Conservation (phyloP, 352 stramenopile species). For the Phytophthora aleatoria region DNA sequence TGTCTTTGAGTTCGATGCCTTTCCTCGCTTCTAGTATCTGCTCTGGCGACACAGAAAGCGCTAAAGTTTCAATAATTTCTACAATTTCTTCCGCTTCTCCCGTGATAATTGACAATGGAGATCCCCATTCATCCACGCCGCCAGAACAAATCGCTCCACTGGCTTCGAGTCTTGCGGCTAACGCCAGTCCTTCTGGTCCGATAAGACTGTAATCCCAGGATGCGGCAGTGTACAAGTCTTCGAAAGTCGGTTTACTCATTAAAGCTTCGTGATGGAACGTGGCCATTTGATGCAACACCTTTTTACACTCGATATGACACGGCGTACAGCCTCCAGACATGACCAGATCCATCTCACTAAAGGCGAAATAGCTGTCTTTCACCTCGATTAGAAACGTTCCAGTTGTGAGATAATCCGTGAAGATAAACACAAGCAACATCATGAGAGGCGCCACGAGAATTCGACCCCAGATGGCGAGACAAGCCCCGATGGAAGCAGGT, state of each 20-base stretch:
- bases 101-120: conserved; percentile 28
- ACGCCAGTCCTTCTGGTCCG: conserved; percentile 1
- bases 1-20: conserved; percentile 14
- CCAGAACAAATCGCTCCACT: conserved; percentile 27
- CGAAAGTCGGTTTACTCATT: conserved; percentile 33
- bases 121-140: conserved; percentile 32
- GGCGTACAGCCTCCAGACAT: conserved; percentile 30
- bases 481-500: conserved; percentile 29
- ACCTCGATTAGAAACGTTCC: conserved; percentile 29
- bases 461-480: conserved; percentile 24
- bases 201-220: conserved; percentile 27
- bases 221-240: conserved; percentile 24
- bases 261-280: conserved; percentile 25
- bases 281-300: conserved; percentile 27
- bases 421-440: conserved; percentile 21
- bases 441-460: conserved; percentile 29
- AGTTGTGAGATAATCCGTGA: conserved; percentile 32
- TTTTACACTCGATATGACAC: conserved; percentile 23
- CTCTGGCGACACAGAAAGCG: conserved; percentile 18
- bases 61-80: conserved; percentile 24
- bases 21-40: conserved; percentile 21
- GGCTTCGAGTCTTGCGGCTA: conserved; percentile 19
- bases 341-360: conserved; percentile 30
- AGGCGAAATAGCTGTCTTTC: conserved; percentile 37
- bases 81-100: conserved; percentile 23